A percentile compares a stretch with the other conserved stretches of the same genome.
phyloP scores from a whole-genome alignment of 176 grass and related monocot genomes.

The Rhynchospora pubera region DNA sequence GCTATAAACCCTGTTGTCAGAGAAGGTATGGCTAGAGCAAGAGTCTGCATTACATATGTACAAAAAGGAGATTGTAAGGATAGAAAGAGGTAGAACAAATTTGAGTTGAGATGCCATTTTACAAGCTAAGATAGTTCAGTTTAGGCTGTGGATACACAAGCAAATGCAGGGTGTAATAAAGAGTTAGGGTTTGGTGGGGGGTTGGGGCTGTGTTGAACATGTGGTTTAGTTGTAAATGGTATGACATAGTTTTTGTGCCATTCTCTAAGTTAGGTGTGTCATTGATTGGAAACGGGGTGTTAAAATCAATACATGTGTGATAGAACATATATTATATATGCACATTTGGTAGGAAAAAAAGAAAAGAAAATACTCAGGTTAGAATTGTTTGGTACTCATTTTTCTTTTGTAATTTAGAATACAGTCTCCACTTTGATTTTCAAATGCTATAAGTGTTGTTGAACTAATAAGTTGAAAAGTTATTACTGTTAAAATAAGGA shows the following conservation, averaged over 20 bases:
- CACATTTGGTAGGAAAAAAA: constrained; percentile 1
- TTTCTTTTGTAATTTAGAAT: not conserved
- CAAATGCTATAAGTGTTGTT: not conserved
- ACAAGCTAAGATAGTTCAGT: not conserved
- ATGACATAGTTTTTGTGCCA: constrained; percentile 5
- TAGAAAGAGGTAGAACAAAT: constrained; percentile 10
- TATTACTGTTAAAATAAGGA: not conserved
- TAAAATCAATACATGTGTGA: not conserved
- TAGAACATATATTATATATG: not conserved
- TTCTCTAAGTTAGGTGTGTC: constrained; percentile 13
- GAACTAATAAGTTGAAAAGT: not conserved
- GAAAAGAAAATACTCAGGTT: not conserved
- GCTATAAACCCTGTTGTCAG: constrained; percentile 37
- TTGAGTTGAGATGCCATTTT: constrained; percentile 25
- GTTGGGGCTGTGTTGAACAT: constrained; percentile 16
- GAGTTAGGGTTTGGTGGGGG: constrained; percentile 5
- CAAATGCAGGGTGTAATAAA: not conserved
- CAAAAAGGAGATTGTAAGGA: not conserved
- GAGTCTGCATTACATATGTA: not conserved
- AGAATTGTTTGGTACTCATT: not conserved
- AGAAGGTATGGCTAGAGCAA: constrained; percentile 68
- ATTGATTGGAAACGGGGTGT: not conserved
- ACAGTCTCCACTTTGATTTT: not conserved
- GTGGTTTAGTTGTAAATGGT: not conserved
- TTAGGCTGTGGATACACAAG: constrained; percentile 3